Base-by-base conservation (phyloP, 176 grass and related monocot genomes). In the Eremochloa ophiuroides region DNA sequence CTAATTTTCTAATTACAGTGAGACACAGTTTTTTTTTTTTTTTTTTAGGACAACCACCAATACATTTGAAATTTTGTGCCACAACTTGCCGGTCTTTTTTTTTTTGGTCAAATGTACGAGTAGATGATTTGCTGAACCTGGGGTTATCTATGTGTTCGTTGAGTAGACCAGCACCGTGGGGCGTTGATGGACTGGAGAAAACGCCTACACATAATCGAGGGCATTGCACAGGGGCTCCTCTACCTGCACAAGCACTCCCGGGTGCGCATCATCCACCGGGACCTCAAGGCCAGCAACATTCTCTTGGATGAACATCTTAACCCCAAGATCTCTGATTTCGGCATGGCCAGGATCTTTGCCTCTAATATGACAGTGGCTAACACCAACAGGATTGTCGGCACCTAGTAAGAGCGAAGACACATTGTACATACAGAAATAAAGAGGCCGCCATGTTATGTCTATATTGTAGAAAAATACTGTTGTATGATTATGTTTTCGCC, bases 241-340 rank as follows among this genome's bases (percentile, higher is more conserved):
- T 95, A 95, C 35, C 85, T 95, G 3, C 93, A 93, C 3, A 87
- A 96, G 60, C 90, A 96, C 48, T 95, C 90, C 0, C 88, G 82
- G 51, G 80, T 95, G 10, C 93, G n/a, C n/a, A n/a, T n/a, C n/a
- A n/a, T n/a, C n/a, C n/a, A 95, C 22, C 84, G 83, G 16, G 83
- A 85, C 1, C 83, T 85, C 56, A 85, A 85, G 23, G 67, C 83
- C 9, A 79, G 86, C 75, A 88, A 88, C 68, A 14, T 88, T 12
- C 29, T 88, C 35, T n/a, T 88, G 0, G 86, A 88, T n/a, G 4
- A 40, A 75, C 41, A 81, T 90, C n/a, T n/a, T 78, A 88, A 76
- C 48, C 90, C 93, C 8, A 95, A 95, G 72, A 95, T 95, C 9
- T 85, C 87, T 0, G 93, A 84, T 83, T 95, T 95, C 2, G 90